These are phyloP conservation scores for Cyamopsis tetragonoloba DNA, from an alignment of 306 rosid species.

Conservation along the genomic window DNA sequence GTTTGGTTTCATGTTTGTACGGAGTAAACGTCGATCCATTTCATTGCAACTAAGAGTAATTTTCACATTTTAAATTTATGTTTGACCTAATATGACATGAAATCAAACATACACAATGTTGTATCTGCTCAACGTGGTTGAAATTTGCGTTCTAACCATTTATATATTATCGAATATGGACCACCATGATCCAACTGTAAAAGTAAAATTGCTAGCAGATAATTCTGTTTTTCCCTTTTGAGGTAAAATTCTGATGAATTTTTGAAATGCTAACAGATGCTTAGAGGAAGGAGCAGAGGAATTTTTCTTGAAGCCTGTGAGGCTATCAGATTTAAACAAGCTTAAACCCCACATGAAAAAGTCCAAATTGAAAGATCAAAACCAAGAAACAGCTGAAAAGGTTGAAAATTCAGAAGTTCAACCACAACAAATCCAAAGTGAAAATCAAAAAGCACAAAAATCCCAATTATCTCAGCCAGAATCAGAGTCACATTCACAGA, in stretches of 20 bases:
- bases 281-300: conserved; percentile 97
- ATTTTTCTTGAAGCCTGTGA: conserved; percentile 89
- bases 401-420: conserved; percentile 34
- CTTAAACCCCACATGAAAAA: conserved; percentile 77
- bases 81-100: too few relatives aligned
- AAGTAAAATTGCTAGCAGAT: too few relatives aligned
- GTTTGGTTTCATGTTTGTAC: too few relatives aligned
- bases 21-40: too few relatives aligned
- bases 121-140: too few relatives aligned
- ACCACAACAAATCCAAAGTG: conserved; percentile 18
- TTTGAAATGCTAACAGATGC: conserved; percentile 48
- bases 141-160: too few relatives aligned
- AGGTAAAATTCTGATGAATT: conserved; percentile 18
- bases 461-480: conserved; percentile 8
- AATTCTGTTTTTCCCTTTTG: background rate
- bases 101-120: too few relatives aligned
- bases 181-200: too few relatives aligned
- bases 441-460: background rate
- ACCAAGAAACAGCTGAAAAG: conserved; percentile 26
- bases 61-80: too few relatives aligned
- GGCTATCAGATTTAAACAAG: conserved; percentile 60
- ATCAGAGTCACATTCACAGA: background rate
- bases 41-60: too few relatives aligned
- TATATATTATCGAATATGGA: too few relatives aligned
- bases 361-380: conserved; percentile 50